These are phyloP conservation scores for Suhomyces maxii DNA, from an alignment of 1,139 yeast genomes.

Conservation along the genomic window DNA sequence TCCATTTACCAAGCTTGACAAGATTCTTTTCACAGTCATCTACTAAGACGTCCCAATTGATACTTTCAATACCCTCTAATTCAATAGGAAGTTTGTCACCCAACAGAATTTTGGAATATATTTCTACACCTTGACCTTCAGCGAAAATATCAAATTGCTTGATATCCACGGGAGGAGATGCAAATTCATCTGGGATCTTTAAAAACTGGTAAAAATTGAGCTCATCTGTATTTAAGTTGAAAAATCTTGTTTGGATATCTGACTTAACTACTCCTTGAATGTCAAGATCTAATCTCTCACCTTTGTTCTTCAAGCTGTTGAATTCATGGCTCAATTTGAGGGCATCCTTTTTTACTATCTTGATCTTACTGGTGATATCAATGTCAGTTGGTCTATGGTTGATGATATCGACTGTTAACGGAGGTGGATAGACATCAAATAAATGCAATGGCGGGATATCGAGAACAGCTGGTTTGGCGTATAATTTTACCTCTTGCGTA, in stretches of 20 bases:
- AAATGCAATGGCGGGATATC: constrained; percentile 22
- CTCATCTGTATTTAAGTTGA: constrained; percentile 17
- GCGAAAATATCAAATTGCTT: constrained; percentile 11
- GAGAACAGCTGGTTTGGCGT: constrained; percentile 20
- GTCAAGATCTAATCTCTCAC: constrained; percentile 17
- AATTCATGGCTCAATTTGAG: constrained; percentile 19
- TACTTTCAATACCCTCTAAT: constrained; percentile 17
- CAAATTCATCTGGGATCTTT: constrained; percentile 14
- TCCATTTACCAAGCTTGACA: constrained; percentile 28
- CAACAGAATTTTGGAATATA: constrained; percentile 11
- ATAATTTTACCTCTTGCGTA: constrained; percentile 23
- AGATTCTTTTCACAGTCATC: constrained; percentile 24
- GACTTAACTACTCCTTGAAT: constrained; percentile 22
- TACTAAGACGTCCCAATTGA: constrained; percentile 30
- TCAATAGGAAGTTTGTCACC: constrained; percentile 21
- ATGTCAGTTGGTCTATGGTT: constrained; percentile 25
- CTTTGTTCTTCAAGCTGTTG: constrained; percentile 10
- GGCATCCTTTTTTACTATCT: constrained; percentile 21
- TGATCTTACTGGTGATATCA: constrained; percentile 26
- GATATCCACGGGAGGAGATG: constrained; percentile 17
- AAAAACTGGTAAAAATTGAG: constrained; percentile 19
- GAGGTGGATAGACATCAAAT: constrained; percentile 28
- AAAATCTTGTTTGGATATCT: constrained; percentile 16
- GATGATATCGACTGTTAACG: constrained; percentile 21
- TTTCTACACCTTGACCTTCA: constrained; percentile 4